Percentiles rank a stretch among this genome's conserved stretches.
These are phyloP conservation scores for Rhodotorula sp. DNA, from an alignment of 1,284 basidiomycete genomes.

Conservation along the genomic window DNA sequence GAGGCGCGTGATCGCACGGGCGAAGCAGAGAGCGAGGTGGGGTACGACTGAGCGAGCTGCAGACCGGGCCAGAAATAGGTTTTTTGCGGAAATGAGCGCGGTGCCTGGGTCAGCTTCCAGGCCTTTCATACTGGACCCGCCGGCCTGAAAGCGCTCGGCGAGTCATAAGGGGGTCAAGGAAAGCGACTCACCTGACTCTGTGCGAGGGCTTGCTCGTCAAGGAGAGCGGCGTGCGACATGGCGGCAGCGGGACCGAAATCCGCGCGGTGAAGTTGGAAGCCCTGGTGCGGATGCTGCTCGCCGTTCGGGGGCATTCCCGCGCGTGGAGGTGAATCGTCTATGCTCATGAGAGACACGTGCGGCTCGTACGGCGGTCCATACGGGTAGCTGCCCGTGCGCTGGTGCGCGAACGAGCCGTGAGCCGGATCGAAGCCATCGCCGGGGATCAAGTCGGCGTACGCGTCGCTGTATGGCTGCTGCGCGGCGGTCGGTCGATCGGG, in stretches of 20 bases:
- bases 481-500: constrained; percentile 2
- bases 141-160: background rate
- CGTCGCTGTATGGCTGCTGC: constrained; percentile 5
- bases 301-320: constrained; percentile 8
- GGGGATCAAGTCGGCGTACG: constrained; percentile 12
- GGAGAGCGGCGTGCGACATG: background rate
- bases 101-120: too few species aligned
- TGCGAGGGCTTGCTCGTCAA: background rate
- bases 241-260: background rate
- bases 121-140: background rate
- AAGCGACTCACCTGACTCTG: background rate
- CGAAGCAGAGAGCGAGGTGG: constrained; percentile 19
- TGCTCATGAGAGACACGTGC: background rate
- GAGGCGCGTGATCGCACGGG: constrained; percentile 25
- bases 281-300: background rate
- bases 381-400: background rate
- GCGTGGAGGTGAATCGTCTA: background rate
- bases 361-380: background rate
- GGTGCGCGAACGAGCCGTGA: background rate
- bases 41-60: constrained; percentile 6
- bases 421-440: background rate
- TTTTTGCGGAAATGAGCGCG: too few species aligned
- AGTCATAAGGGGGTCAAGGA: too few species aligned
- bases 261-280: background rate
- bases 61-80: too few species aligned